phyloP scores from a whole-genome alignment of 1,139 yeast genomes.

The Candida glucosophila region DNA sequence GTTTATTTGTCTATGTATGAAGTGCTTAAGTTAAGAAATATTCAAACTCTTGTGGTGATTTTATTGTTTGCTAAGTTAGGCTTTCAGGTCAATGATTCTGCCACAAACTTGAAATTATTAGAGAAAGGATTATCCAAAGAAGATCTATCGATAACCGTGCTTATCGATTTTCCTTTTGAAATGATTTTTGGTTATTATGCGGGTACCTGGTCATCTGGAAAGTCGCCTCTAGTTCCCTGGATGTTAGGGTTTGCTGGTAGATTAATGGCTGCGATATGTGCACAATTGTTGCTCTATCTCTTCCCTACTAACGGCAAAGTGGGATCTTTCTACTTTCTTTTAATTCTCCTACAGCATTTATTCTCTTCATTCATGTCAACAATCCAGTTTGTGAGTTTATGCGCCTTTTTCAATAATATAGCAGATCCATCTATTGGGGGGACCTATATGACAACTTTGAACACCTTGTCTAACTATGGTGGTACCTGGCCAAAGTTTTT shows the following conservation, averaged over 20 bases:
- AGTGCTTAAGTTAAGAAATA: constrained; percentile 67
- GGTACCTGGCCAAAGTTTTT: constrained; percentile 95
- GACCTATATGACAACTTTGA: constrained; percentile 93
- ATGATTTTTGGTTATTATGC: constrained; percentile 92
- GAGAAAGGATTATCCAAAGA: constrained; percentile 92
- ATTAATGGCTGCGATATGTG: constrained; percentile 62
- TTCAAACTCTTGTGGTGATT: constrained; percentile 65
- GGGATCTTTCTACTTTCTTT: constrained; percentile 42
- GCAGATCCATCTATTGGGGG: constrained; percentile 97
- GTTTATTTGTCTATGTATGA: constrained; percentile 75
- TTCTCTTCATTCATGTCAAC: constrained; percentile 89
- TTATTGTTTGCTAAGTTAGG: constrained; percentile 82
- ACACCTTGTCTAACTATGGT: constrained; percentile 87
- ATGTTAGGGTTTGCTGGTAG: constrained; percentile 83
- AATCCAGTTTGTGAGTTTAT: constrained; percentile 86
- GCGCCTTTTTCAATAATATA: constrained; percentile 90
- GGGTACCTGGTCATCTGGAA: constrained; percentile 86
- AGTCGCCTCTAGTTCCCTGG: constrained; percentile 78
- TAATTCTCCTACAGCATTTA: constrained; percentile 75
- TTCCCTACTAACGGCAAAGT: constrained; percentile 60
- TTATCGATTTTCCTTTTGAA: constrained; percentile 94
- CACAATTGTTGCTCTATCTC: constrained; percentile 61
- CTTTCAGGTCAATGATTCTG: constrained; percentile 93
- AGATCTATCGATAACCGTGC: constrained; percentile 84
- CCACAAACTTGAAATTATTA: constrained; percentile 82